phyloP scores from a whole-genome alignment of 768 basidiomycete genomes.

The Agaricus sinodeliciosus region DNA sequence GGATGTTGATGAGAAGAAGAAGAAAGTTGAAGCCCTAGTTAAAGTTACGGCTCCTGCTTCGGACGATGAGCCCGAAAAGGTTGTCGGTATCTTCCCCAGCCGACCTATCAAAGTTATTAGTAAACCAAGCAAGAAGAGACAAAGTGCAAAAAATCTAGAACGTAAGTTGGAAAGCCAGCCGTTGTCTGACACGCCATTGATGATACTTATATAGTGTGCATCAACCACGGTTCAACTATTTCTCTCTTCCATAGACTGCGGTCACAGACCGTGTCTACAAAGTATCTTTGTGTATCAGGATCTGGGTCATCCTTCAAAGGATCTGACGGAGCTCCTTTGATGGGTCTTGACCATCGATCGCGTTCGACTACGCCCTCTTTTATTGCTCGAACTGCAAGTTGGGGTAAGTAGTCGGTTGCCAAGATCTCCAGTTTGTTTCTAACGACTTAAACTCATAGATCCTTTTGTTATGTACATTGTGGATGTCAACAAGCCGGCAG shows the following conservation, averaged over 20 bases:
- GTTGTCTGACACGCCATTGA: conserved; percentile 11
- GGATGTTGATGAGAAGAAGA: conserved; percentile 92
- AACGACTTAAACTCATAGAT: conserved; percentile 35
- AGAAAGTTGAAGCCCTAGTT: conserved; percentile 90
- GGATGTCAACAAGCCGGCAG: conserved; percentile 80
- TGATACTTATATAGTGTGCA: conserved; percentile 57
- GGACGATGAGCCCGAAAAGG: conserved; percentile 74
- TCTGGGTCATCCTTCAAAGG: conserved; percentile 89
- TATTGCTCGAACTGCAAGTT: conserved; percentile 83
- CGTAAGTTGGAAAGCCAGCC: conserved; percentile 44
- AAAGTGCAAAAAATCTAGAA: conserved; percentile 89
- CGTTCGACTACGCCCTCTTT: conserved; percentile 78
- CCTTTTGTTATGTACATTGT: conserved; percentile 98
- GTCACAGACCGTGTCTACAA: conserved; percentile 92
- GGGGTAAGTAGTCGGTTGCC: conserved; percentile 50
- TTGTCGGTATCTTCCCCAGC: conserved; percentile 86
- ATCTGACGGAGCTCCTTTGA: conserved; percentile 82
- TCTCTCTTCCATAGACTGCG: conserved; percentile 94
- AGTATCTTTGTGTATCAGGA: conserved; percentile 93
- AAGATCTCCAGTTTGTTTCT: conserved; percentile 6
- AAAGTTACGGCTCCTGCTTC: conserved; percentile 77
- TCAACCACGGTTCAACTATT: conserved; percentile 93
- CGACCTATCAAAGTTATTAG: conserved; percentile 98
- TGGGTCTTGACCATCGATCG: conserved; percentile 70
- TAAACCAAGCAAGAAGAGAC: conserved; percentile 96